These are phyloP conservation scores for Diddensiella transvaalensis DNA, from an alignment of 805 yeast genomes.

Conservation along the genomic window DNA sequence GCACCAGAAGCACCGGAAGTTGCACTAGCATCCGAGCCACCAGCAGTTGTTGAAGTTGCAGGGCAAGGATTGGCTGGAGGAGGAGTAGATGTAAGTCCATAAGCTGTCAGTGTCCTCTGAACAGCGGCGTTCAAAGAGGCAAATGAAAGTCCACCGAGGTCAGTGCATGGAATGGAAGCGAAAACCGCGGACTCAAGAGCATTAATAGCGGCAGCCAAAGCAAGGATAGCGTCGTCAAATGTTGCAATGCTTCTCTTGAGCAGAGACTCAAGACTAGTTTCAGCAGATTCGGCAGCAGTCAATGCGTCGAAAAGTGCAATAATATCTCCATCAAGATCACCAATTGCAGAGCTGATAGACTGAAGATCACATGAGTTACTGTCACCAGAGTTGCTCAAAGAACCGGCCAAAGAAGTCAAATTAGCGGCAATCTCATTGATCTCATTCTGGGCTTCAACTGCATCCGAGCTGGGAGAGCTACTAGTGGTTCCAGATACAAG, in stretches of 20 bases:
- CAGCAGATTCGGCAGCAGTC: background rate
- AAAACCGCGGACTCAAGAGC: conserved; percentile 1
- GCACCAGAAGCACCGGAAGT: background rate
- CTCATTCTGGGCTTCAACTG: background rate
- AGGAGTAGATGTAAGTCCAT: background rate
- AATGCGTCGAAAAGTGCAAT: conserved; percentile 1
- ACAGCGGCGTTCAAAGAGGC: background rate
- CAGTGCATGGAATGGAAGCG: conserved; percentile 2
- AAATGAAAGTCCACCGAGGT: background rate
- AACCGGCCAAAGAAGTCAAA: background rate
- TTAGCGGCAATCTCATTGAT: background rate
- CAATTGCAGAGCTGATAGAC: background rate
- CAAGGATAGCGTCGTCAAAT: background rate
- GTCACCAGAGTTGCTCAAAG: background rate
- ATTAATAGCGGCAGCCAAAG: background rate
- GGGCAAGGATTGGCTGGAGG: conserved; percentile 1
- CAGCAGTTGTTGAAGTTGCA: background rate
- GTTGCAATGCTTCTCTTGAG: conserved; percentile 1
- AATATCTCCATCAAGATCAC: background rate
- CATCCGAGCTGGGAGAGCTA: background rate
- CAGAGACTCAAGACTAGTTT: background rate
- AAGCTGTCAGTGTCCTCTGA: background rate
- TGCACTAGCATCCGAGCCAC: background rate
- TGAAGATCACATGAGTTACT: background rate
- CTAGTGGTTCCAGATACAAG: background rate